Percentiles rank a stretch among this genome's conserved stretches.
Evolutionary conservation across 305 asterid genomes (phyloP).

Genomic region (Plantago rigida): DNA sequence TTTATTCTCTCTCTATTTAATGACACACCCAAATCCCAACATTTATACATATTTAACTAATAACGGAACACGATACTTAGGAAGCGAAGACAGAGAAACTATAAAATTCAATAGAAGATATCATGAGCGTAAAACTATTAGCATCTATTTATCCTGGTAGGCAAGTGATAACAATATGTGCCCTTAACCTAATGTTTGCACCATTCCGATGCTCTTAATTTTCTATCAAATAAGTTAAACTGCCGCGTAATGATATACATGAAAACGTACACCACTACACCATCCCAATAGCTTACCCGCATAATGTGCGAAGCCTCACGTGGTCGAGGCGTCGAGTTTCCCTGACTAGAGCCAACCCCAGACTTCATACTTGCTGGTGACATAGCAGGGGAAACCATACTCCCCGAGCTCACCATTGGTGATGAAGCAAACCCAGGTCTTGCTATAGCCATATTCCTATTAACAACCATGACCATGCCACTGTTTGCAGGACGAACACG

Average conservation of each 20-base stretch:
- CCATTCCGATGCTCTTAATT: not conserved
- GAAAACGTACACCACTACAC: not conserved
- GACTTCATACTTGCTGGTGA: conserved; percentile 52
- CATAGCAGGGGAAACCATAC: conserved; percentile 32
- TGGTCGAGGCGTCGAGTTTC: conserved; percentile 49
- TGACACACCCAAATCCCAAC: too few species aligned
- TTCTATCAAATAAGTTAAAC: not conserved
- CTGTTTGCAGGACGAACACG: conserved; percentile 56
- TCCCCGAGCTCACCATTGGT: conserved; percentile 37
- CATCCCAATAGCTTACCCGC: conserved; percentile 40
- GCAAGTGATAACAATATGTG: not conserved
- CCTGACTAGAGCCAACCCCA: conserved; percentile 59
- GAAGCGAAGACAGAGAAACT: too few species aligned
- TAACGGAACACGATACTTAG: too few species aligned
- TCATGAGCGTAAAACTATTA: too few species aligned
- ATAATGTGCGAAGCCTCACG: conserved; percentile 51
- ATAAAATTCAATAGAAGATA: too few species aligned
- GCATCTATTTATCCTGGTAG: too few species aligned
- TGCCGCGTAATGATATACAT: too few species aligned
- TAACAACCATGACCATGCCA: conserved; percentile 43
- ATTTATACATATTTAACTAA: too few species aligned
- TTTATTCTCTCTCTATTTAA: too few species aligned
- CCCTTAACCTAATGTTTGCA: not conserved
- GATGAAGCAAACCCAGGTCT: conserved; percentile 64
- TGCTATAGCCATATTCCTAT: conserved; percentile 46